These are phyloP conservation scores for Epichloe amarillans DNA, from an alignment of 2,329 filamentous ascomycete species.

Conservation along the genomic window DNA sequence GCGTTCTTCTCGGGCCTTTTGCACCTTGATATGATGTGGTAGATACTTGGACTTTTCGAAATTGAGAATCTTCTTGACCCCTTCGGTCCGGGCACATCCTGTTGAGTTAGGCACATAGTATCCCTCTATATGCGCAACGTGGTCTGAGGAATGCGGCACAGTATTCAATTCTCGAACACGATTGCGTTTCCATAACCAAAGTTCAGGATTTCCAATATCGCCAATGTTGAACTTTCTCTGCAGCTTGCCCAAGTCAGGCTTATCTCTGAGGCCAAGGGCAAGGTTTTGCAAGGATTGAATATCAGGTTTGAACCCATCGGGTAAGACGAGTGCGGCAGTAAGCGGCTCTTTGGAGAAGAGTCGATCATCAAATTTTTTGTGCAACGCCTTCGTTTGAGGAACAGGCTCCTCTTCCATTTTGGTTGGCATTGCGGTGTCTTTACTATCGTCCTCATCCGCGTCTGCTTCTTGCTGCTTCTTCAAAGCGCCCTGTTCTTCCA, in stretches of 20 bases:
- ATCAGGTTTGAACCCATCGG: slow-evolving; percentile 31
- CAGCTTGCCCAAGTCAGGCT: slow-evolving; percentile 35
- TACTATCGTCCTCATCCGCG: slow-evolving; percentile 23
- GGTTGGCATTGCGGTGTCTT: slow-evolving; percentile 25
- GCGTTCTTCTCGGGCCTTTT: slow-evolving; percentile 82
- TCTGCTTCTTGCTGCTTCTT: slow-evolving; percentile 40
- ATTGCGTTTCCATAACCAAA: slow-evolving; percentile 45
- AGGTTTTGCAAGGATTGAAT: slow-evolving; percentile 32
- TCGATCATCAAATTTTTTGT: slow-evolving; percentile 36
- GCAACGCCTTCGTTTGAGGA: slow-evolving; percentile 23
- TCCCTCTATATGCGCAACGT: slow-evolving; percentile 37
- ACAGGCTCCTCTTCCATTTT: slow-evolving; percentile 15
- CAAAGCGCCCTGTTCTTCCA: slow-evolving; percentile 52
- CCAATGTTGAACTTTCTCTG: slow-evolving; percentile 31
- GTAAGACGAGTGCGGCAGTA: slow-evolving; percentile 29
- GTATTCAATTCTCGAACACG: slow-evolving; percentile 43
- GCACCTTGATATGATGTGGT: slow-evolving; percentile 92
- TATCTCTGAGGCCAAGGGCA: slow-evolving; percentile 29
- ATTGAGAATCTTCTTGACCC: slow-evolving; percentile 88
- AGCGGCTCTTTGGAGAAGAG: slow-evolving; percentile 36
- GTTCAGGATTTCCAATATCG: slow-evolving; percentile 34
- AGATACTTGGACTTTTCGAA: slow-evolving; percentile 97
- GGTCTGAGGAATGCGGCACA: slow-evolving; percentile 12
- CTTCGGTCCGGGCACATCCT: slow-evolving; percentile 82
- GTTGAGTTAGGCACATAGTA: slow-evolving; percentile 78